Base-by-base conservation (phyloP, 805 yeast species). In the Candida silvicultrix region DNA sequence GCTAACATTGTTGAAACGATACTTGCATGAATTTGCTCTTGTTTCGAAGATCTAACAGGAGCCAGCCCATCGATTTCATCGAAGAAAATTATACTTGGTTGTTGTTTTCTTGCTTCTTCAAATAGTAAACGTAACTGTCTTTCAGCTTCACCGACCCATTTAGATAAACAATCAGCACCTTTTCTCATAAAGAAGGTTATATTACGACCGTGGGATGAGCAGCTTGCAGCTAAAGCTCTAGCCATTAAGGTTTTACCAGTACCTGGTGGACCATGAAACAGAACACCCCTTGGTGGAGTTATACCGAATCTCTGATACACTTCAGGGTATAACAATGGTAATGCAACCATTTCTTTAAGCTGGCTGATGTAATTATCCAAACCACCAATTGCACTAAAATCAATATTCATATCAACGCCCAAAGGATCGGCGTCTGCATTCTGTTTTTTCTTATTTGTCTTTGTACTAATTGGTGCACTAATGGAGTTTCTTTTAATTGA, bases 101-200 rank as follows among this genome's bases (percentile, higher is more conserved):
- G 99, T 55, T 89, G 90, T 52, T 87, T 89, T 56, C 85, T 85
- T 1, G 99, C 99, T 65, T 94, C 98, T 67, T 94, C 98, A 63
- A 94, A 94, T 46, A 94, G 68, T 38, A 92, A 69, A 49, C 99
- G 71, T 50, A 94, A 70, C 63, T 94, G 98, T 53, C 99, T 75
- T 66, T 94, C 99, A 6, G 98, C 98, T 65, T 94, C 99, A 58
- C 99, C 99, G 4, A 94, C 98, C 99, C 99, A 94, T 68, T 94
- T 94, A 40, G 96, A 87, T 55, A 94, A 70, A 60, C 95, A 86
- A 64, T 94, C 99, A 0, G 99, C 98, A 52, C 99, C 99, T 63
- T 94, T 94, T 51, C 99, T 72, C 99, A 94, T 94, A 66, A 89
- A 94, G 59, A 94, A 94, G 0, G 99, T 89, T 47, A 94, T 89